These are phyloP conservation scores for Boletellus sp. DNA, from an alignment of 768 basidiomycete species.

Conservation along the genomic window DNA sequence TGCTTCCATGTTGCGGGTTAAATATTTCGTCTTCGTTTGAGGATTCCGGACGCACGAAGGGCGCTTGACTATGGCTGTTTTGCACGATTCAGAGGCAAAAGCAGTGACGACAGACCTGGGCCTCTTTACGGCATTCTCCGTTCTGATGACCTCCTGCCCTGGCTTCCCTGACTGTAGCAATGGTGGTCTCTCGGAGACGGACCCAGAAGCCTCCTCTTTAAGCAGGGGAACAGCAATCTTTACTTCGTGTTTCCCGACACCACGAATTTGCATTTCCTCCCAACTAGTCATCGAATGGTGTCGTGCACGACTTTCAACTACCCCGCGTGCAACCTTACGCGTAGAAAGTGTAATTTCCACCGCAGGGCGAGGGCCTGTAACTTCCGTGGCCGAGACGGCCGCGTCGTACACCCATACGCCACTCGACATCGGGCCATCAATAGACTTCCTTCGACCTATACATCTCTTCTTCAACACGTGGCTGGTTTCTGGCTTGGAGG, in stretches of 20 bases:
- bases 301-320: slow-evolving; percentile 14
- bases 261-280: slow-evolving; percentile 12
- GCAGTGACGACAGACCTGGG: slow-evolving; percentile 4
- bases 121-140: slow-evolving; percentile 2
- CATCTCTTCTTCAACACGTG: slow-evolving; percentile 55
- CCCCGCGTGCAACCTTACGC: neutral
- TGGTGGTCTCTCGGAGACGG: neutral
- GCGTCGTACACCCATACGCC: slow-evolving; percentile 49
- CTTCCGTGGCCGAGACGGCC: slow-evolving; percentile 43
- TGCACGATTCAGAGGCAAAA: slow-evolving; percentile 6
- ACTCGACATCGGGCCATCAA: slow-evolving; percentile 32
- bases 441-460: slow-evolving; percentile 47
- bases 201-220: neutral
- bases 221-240: slow-evolving; percentile 19
- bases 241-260: slow-evolving; percentile 9
- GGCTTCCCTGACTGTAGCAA: neutral
- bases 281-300: slow-evolving; percentile 23
- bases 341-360: slow-evolving; percentile 22
- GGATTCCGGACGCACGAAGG: slow-evolving; percentile 12
- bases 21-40: neutral
- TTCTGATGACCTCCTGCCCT: neutral
- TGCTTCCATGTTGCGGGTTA: too few species aligned
- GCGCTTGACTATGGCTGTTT: slow-evolving; percentile 14
- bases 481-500: slow-evolving; percentile 9
- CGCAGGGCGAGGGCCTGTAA: slow-evolving; percentile 12